Percentiles rank a stretch among this genome's conserved stretches.
Evolutionary conservation across 106 monocot genomes (phyloP).

Genomic region (Dioscorea zingiberensis): DNA sequence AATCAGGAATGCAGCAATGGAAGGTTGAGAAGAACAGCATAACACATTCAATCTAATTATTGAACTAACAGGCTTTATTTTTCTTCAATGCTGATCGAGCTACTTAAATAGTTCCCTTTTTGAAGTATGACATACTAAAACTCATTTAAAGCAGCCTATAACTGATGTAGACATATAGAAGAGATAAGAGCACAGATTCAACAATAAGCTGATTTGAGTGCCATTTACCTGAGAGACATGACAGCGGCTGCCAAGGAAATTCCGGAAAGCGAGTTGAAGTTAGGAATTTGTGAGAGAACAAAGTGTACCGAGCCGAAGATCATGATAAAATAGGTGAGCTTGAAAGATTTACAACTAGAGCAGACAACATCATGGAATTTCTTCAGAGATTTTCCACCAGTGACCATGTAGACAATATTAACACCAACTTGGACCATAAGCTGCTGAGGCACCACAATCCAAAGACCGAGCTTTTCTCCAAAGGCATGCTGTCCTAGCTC

Average conservation of each 20-base stretch:
- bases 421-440: slow-evolving; percentile 24
- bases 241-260: slow-evolving; percentile 49
- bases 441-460: slow-evolving; percentile 43
- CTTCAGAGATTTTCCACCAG: slow-evolving; percentile 41
- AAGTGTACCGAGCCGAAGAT: slow-evolving; percentile 55
- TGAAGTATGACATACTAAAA: no score
- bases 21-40: no score
- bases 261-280: slow-evolving; percentile 42
- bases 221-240: slow-evolving; percentile 41
- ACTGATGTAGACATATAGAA: no score
- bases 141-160: not conserved
- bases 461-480: slow-evolving; percentile 51
- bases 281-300: slow-evolving; percentile 47
- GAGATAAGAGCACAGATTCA: no score
- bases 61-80: not conserved
- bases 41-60: not conserved
- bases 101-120: no score
- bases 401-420: slow-evolving; percentile 40
- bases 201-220: no score
- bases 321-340: slow-evolving; percentile 49
- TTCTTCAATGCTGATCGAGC: no score
- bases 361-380: slow-evolving; percentile 46
- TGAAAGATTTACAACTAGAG: slow-evolving; percentile 31
- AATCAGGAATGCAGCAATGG: no score
- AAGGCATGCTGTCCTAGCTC: slow-evolving; percentile 56